A percentile compares a stretch with the other conserved stretches of the same genome.
These are phyloP conservation scores for Medicago truncatula DNA, from an alignment of 306 rosid species.

Conservation along the genomic window MtrunA17r5.0-ANR NC_053046.1:6168501-6169000, in stretches of 20 bases:
- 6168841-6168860: slow-evolving; percentile 18
- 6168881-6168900: background rate
- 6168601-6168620: slow-evolving; percentile 40
- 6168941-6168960: slow-evolving; percentile 76
- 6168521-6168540: slow-evolving; percentile 51
- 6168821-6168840: slow-evolving; percentile 26
- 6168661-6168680: slow-evolving; percentile 47
- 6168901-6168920: slow-evolving; percentile 4
- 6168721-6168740: slow-evolving; percentile 42
- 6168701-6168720: slow-evolving; percentile 45
- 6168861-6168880: background rate
- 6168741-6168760: background rate
- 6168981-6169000: slow-evolving; percentile 56
- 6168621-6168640: slow-evolving; percentile 50
- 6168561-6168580: slow-evolving; percentile 46
- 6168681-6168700: slow-evolving; percentile 39
- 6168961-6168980: slow-evolving; percentile 66
- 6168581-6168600: slow-evolving; percentile 47
- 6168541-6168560: slow-evolving; percentile 38
- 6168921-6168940: slow-evolving; percentile 54
- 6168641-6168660: slow-evolving; percentile 46
- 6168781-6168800: background rate
- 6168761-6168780: background rate
- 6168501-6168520: slow-evolving; percentile 56
- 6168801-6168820: background rate